Percentiles rank a stretch among this genome's conserved stretches.
Evolutionary conservation across 2,329 filamentous ascomycete genomes (phyloP).

Genomic region (Penicillium sp.): DNA sequence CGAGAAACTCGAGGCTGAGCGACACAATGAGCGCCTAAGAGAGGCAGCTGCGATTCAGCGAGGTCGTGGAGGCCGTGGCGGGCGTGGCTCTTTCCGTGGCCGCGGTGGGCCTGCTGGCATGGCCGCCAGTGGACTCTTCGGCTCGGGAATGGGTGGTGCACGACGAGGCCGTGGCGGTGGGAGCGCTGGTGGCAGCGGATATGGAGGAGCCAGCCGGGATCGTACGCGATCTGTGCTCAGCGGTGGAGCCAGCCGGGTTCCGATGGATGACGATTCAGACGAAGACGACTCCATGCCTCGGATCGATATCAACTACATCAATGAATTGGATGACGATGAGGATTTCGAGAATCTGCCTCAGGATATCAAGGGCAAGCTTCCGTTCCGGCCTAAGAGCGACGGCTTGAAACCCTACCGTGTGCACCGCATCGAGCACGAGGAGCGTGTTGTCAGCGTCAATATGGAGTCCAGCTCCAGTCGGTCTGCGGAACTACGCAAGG

Average conservation of each 20-base stretch:
- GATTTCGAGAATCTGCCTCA: slow-evolving; percentile 34
- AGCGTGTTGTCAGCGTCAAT: slow-evolving; percentile 51
- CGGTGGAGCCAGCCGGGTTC: slow-evolving; percentile 15
- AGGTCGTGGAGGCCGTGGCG: slow-evolving; percentile 30
- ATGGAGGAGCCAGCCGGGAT: slow-evolving; percentile 25
- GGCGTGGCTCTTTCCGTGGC: slow-evolving; percentile 30
- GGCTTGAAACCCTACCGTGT: slow-evolving; percentile 53
- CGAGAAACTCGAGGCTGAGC: slow-evolving; percentile 41
- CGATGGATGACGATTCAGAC: slow-evolving; percentile 32
- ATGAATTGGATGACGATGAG: slow-evolving; percentile 54
- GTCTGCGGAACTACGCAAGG: slow-evolving; percentile 39
- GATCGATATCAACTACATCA: slow-evolving; percentile 54
- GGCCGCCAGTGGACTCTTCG: slow-evolving; percentile 28
- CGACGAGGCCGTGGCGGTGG: slow-evolving; percentile 23
- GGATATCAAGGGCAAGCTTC: slow-evolving; percentile 33
- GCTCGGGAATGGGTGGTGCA: slow-evolving; percentile 24
- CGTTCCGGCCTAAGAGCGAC: slow-evolving; percentile 24
- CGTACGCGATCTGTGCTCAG: slow-evolving; percentile 28
- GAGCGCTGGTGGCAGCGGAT: slow-evolving; percentile 26
- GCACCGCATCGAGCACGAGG: slow-evolving; percentile 52
- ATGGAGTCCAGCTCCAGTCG: slow-evolving; percentile 49
- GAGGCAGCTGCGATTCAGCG: slow-evolving; percentile 41
- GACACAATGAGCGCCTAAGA: slow-evolving; percentile 36
- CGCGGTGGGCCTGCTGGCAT: slow-evolving; percentile 27
- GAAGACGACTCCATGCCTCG: slow-evolving; percentile 47